Conservation (phyloP, 2,329 filamentous ascomycete species). For the Clarireedia hainanense region DNA sequence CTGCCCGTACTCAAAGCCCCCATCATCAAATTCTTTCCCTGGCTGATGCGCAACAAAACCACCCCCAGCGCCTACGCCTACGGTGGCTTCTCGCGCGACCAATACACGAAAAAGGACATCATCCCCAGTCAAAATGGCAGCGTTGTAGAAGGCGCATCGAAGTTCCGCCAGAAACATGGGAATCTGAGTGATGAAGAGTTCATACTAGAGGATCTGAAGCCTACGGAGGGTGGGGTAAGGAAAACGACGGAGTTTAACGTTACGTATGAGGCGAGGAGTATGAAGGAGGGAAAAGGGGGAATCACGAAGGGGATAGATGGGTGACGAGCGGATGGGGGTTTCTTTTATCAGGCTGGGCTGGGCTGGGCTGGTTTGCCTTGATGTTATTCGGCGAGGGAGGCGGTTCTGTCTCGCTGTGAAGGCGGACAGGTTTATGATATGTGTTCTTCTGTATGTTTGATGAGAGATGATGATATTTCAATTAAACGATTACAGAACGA, state of each 20-base stretch:
- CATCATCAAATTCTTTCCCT: not conserved
- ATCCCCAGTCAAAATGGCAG: not conserved
- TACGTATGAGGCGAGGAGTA: not conserved
- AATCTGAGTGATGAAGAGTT: not conserved
- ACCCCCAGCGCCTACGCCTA: not conserved
- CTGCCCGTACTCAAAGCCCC: constrained; percentile 20
- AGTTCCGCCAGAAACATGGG: not conserved
- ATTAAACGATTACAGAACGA: too few species aligned
- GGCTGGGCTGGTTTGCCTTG: too few species aligned
- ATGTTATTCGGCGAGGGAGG: too few species aligned
- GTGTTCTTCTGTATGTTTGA: too few species aligned
- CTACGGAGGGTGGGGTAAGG: not conserved
- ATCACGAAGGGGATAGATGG: not conserved
- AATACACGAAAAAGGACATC: not conserved
- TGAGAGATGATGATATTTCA: too few species aligned
- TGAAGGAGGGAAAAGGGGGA: not conserved
- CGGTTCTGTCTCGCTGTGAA: too few species aligned
- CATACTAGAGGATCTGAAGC: not conserved
- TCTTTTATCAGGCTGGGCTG: too few species aligned
- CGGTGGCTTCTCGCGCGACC: not conserved
- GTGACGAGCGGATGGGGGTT: not conserved
- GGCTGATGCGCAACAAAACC: constrained; percentile 1
- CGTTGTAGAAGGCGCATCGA: not conserved
- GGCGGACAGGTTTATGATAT: too few species aligned
- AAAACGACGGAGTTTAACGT: not conserved